These are phyloP conservation scores for Kuraishia floccosa DNA, from an alignment of 805 yeast species.

Conservation along the genomic window DNA sequence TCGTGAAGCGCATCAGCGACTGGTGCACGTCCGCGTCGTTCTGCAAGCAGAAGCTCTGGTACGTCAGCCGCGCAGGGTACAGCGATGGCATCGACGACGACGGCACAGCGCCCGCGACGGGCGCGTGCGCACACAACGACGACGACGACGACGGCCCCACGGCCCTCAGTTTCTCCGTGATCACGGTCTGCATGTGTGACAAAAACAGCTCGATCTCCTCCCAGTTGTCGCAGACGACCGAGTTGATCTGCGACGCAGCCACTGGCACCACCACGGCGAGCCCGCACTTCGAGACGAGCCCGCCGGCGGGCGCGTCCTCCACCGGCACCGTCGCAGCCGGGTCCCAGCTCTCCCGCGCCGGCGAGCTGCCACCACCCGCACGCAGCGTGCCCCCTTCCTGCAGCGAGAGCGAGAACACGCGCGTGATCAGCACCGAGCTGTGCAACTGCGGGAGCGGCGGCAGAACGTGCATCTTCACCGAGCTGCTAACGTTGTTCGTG, in stretches of 20 bases:
- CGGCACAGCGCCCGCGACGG: background rate
- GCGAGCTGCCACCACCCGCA: too few relatives aligned
- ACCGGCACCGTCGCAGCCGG: slow-evolving; percentile 29
- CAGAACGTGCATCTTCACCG: slow-evolving; percentile 35
- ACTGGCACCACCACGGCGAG: slow-evolving; percentile 38
- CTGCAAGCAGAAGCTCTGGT: slow-evolving; percentile 27
- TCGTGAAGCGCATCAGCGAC: slow-evolving; percentile 23
- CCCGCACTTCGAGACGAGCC: slow-evolving; percentile 15
- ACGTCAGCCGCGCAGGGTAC: slow-evolving; percentile 24
- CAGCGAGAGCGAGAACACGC: slow-evolving; percentile 25
- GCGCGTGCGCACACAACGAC: background rate
- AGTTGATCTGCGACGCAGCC: slow-evolving; percentile 21
- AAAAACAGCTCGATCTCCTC: slow-evolving; percentile 28
- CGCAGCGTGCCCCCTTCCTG: too few relatives aligned
- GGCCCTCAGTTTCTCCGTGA: slow-evolving; percentile 23
- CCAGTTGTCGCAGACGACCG: slow-evolving; percentile 38
- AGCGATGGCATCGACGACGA: background rate
- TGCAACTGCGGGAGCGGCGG: slow-evolving; percentile 28
- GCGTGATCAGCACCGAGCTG: slow-evolving; percentile 30
- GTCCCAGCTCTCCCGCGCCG: slow-evolving; percentile 20
- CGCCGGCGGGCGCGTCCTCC: slow-evolving; percentile 7
- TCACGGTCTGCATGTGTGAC: slow-evolving; percentile 24
- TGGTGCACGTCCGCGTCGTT: slow-evolving; percentile 29
- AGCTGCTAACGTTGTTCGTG: slow-evolving; percentile 27
- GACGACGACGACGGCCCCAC: slow-evolving; percentile 7